Base-by-base conservation (phyloP, 108 stramenopile species). In the Nitzschia palea region DNA sequence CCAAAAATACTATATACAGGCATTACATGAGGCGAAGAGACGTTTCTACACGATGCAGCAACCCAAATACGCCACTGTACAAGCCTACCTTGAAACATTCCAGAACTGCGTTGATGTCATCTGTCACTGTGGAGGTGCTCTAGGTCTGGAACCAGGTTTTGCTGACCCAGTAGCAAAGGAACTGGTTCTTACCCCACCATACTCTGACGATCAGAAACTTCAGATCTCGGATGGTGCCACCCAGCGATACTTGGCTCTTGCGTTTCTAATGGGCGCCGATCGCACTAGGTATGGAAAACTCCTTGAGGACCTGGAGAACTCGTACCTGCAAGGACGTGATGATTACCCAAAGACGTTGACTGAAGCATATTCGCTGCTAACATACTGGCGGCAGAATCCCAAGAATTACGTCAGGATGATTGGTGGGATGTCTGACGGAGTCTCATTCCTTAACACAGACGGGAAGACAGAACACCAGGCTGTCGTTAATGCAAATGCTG, bases 301-400 rank as follows among this genome's bases (percentile, higher is more conserved):
- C 15, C 20, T 8, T 23, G 23, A 82, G 29, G 81, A 82, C 15
- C 65, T 58, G 32, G 31, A 58, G 74, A 2, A 50, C 44, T 6
- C 30, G 70, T 0, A 44, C 33, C 30, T 30, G 29, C 10, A 32
- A 62, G 34, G 52, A 8, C 8, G 14, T 40, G 37, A 40, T 14
- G 14, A 40, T 8, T 40, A 40, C 37, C 37, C 37, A 40, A 40
- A 40, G 37, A 40, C 8, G 10, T 14, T 40, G 10, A 40, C 14
- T 14, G 37, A 40, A 10, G 37, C 37, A 8, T 40, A 40, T 40
- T 14, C 8, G 8, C 37, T 40, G 10, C 37, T 40, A 40, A 10
- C 37, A 14, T 10, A 40, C 37, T 40, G 37, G 37, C 8, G 14
- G 14, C 8, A 40, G 8, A 40, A 40, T 14, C 37, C 37, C 37